Percentiles rank a stretch among this genome's conserved stretches.
Conservation (phyloP, 257 asterid genomes). For the Henckelia pumila region DNA sequence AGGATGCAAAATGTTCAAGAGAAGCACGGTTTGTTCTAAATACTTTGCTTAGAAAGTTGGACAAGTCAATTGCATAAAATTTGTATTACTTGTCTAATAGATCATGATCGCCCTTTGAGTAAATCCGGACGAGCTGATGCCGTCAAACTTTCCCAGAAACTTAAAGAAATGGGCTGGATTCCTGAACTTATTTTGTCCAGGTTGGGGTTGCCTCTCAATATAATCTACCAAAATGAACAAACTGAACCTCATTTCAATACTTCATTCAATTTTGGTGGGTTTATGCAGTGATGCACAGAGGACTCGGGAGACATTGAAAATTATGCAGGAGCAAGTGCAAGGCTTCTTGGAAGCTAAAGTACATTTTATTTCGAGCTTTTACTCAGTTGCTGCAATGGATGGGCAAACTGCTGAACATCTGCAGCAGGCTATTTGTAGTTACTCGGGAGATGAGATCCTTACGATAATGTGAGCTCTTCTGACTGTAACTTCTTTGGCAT, state of each 20-base stretch:
- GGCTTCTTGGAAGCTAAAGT: conserved; percentile 78
- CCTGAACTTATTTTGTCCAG: conserved; percentile 84
- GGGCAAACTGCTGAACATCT: conserved; percentile 97
- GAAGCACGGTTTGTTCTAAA: neutral
- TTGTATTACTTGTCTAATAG: conserved; percentile 34
- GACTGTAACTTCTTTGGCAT: conserved; percentile 23
- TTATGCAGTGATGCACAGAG: conserved; percentile 79
- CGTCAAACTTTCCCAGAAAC: conserved; percentile 62
- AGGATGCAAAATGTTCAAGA: neutral
- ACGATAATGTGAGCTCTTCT: conserved; percentile 77
- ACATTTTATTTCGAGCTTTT: conserved; percentile 81
- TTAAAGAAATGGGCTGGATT: conserved; percentile 72
- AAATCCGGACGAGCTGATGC: conserved; percentile 80
- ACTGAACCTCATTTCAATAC: neutral
- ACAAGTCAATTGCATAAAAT: neutral
- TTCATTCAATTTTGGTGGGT: conserved; percentile 23
- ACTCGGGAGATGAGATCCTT: conserved; percentile 61
- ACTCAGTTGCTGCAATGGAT: conserved; percentile 95
- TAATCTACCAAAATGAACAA: neutral
- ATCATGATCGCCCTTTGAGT: conserved; percentile 96
- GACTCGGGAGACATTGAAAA: conserved; percentile 73
- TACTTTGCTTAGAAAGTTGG: neutral
- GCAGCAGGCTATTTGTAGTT: conserved; percentile 57
- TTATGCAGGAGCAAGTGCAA: conserved; percentile 78
- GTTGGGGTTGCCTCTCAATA: conserved; percentile 32